These are phyloP conservation scores for Calamus simplicifolius DNA, from an alignment of 176 grass and related monocot genomes.

Conservation along the genomic window DNA sequence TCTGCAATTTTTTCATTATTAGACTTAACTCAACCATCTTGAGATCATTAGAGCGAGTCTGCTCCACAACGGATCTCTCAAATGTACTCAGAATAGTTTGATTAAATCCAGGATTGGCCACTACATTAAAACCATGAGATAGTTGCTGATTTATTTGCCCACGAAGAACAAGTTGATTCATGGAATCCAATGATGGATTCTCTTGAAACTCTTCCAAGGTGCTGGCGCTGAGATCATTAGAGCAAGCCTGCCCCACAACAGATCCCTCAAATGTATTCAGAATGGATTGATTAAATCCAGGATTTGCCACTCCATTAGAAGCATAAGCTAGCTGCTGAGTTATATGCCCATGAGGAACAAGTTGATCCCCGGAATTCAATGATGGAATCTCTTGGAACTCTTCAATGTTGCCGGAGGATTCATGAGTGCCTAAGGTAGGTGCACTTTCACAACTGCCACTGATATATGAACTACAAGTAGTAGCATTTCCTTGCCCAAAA, in stretches of 20 bases:
- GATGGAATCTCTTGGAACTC: background rate
- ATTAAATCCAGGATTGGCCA: constrained; percentile 27
- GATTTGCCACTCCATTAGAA: constrained; percentile 20
- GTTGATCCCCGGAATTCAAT: constrained; percentile 10
- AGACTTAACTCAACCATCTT: constrained; percentile 81
- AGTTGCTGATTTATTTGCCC: constrained; percentile 35
- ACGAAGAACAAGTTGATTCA: constrained; percentile 33
- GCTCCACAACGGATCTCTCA: constrained; percentile 72
- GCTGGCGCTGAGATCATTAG: background rate
- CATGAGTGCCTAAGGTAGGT: constrained; percentile 18
- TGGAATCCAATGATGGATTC: background rate
- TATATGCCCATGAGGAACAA: constrained; percentile 32
- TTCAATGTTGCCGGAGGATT: constrained; percentile 2
- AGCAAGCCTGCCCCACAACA: too few relatives aligned
- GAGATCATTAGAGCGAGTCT: constrained; percentile 68
- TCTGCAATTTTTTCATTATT: constrained; percentile 60
- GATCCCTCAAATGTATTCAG: constrained; percentile 49
- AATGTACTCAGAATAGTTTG: constrained; percentile 45
- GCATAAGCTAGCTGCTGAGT: constrained; percentile 35
- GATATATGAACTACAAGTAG: constrained; percentile 17
- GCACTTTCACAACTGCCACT: constrained; percentile 18
- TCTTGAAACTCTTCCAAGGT: constrained; percentile 6
- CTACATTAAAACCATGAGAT: constrained; percentile 14
- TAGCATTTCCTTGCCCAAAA: constrained; percentile 14
- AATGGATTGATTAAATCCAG: constrained; percentile 32